Evolutionary conservation across 805 yeast genomes (phyloP).

Genomic region (Lipomyces starkeyi): DNA sequence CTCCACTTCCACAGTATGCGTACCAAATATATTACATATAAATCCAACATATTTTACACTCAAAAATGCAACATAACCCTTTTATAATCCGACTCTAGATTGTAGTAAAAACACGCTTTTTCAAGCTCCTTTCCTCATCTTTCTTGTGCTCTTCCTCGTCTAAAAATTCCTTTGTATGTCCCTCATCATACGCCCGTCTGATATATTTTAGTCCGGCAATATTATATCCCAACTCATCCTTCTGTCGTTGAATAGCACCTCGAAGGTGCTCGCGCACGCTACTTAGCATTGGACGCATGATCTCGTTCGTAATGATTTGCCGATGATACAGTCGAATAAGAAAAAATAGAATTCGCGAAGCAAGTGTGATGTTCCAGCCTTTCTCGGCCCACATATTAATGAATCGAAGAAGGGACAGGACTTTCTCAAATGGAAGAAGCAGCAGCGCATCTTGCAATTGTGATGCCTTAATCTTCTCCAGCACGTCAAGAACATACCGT

Average conservation of each 20-base stretch:
- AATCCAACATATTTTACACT: background rate
- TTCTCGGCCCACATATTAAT: conserved; percentile 73
- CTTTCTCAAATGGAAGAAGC: conserved; percentile 87
- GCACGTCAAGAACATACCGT: conserved; percentile 74
- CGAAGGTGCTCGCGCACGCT: conserved; percentile 69
- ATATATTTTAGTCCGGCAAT: conserved; percentile 79
- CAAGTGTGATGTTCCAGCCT: conserved; percentile 59
- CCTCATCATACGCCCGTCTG: conserved; percentile 77
- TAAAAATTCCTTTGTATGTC: conserved; percentile 73
- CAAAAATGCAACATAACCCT: background rate
- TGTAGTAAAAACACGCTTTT: conserved; percentile 77
- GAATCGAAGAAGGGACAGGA: conserved; percentile 70
- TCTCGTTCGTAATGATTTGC: conserved; percentile 64
- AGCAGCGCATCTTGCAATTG: conserved; percentile 92
- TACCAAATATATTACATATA: conserved; percentile 1
- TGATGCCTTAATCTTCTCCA: conserved; percentile 74
- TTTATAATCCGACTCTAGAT: conserved; percentile 8
- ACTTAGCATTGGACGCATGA: conserved; percentile 66
- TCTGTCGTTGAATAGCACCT: conserved; percentile 56
- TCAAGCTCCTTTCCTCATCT: conserved; percentile 60
- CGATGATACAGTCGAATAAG: conserved; percentile 73
- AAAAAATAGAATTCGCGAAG: conserved; percentile 79
- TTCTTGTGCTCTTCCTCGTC: conserved; percentile 67
- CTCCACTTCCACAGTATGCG: too few species aligned
- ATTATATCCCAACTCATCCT: conserved; percentile 77